Base-by-base conservation (phyloP, 1,284 basidiomycete genomes). In the Lignosus rhinocerotis region DNA sequence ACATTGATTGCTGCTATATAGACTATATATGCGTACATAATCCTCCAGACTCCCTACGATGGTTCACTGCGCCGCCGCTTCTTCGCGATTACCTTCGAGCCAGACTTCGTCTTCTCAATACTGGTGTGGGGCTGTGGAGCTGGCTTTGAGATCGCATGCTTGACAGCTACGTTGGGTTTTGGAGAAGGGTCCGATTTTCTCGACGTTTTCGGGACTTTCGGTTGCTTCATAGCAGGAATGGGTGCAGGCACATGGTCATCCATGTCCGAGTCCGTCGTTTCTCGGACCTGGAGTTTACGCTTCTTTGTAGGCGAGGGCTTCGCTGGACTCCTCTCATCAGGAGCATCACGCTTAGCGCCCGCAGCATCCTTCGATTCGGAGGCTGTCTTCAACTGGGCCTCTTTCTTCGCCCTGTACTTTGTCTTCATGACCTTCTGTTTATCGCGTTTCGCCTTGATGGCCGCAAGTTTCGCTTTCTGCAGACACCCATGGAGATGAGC, bases 391-490 rank as follows among this genome's bases (percentile, higher is more conserved):
- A 14, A 33, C 53, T 63, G 64, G 21, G 63, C 62, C 42, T 67
- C 63, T 47, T 65, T 67, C 36, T 60, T 61, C 25, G 61, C 62
- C 33, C 58, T 59, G 14, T 63, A 60, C 51, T 68, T 69, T 25
- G 70, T 70, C 57, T 72, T 71, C 60, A 67, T 69, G 45, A 72
- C 67, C 62, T 78, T 78, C 14, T 74, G 72, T 43, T 63, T 75
- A 49, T 67, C 69, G 44, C 78, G 76, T 63, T 71, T 80, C 31
- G 73, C 74, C 50, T 70, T 77, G 47, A 80, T 56, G n/a, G 67
- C 59, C 11, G 64, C 70, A 30, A 72, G 69, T 56, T 76, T 78
- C 16, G 65, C 71, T 77, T 77, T 77, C 83, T 87, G 65, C 32
- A 49, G 54, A 51, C 21, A 11, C 38, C 30, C 21, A 21, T 9